Evolutionary conservation across 805 yeast genomes (phyloP).

Genomic region (Candida anglica): DNA sequence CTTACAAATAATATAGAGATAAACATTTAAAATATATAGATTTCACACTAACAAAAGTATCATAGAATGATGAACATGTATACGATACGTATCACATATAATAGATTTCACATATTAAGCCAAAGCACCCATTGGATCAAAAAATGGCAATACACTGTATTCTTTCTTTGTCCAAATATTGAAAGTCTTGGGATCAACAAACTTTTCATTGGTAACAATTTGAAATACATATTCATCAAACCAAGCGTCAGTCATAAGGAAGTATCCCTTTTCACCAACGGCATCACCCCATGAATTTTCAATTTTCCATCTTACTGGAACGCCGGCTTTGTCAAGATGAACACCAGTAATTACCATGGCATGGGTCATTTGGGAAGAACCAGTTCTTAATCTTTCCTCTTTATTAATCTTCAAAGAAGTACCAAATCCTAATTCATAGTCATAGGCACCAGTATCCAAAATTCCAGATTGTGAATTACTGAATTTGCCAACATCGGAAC

Average conservation of each 20-base stretch:
- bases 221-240: conserved; percentile 41
- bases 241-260: conserved; percentile 42
- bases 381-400: conserved; percentile 65
- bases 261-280: conserved; percentile 39
- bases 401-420: conserved; percentile 51
- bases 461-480: conserved; percentile 61
- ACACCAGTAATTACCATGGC: conserved; percentile 87
- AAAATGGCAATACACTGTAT: conserved; percentile 31
- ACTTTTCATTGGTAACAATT: conserved; percentile 34
- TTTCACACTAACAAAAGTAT: neutral
- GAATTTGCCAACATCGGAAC: conserved; percentile 84
- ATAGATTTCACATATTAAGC: no score
- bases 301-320: conserved; percentile 43
- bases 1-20: neutral
- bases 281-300: conserved; percentile 43
- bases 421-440: conserved; percentile 55
- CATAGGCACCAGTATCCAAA: conserved; percentile 69
- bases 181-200: conserved; percentile 32
- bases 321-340: conserved; percentile 54
- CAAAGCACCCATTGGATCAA: conserved; percentile 42
- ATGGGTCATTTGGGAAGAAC: conserved; percentile 80
- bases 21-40: no score
- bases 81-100: no score
- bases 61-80: no score
- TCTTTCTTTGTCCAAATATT: conserved; percentile 32